Conservation (phyloP, 2,329 filamentous ascomycete species). For the Fusarium palustre region DNA sequence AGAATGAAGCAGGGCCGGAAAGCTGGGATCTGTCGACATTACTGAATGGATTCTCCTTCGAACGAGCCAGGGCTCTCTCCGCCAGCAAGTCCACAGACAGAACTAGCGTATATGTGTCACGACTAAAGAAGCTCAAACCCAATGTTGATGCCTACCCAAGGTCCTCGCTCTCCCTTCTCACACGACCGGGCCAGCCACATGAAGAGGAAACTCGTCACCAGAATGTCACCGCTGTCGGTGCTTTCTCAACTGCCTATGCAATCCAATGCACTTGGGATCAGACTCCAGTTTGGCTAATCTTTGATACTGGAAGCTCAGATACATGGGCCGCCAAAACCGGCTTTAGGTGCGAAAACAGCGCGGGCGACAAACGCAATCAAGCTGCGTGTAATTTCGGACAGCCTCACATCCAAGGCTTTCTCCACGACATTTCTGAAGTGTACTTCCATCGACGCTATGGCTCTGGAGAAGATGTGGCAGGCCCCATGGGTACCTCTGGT, state of each 20-base stretch:
- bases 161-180: constrained; percentile 50
- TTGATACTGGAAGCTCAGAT: constrained; percentile 65
- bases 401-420: constrained; percentile 55
- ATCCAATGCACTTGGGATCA: constrained; percentile 57
- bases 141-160: constrained; percentile 32
- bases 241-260: constrained; percentile 58
- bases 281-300: constrained; percentile 55
- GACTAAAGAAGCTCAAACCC: constrained; percentile 49
- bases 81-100: constrained; percentile 46
- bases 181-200: constrained; percentile 28
- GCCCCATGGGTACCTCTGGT: constrained; percentile 61
- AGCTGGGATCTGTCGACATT: constrained; percentile 52
- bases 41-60: constrained; percentile 55
- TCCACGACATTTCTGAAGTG: constrained; percentile 53
- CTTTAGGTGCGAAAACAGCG: constrained; percentile 57
- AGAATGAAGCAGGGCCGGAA: not conserved
- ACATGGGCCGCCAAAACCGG: constrained; percentile 60
- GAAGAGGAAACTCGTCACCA: constrained; percentile 47
- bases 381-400: constrained; percentile 57
- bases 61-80: constrained; percentile 49
- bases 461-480: constrained; percentile 62
- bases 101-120: constrained; percentile 49
- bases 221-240: constrained; percentile 54
- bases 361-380: constrained; percentile 49
- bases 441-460: constrained; percentile 62